Conservation (phyloP, 2,329 filamentous ascomycete species). For the Xylariales sp. region DNA sequence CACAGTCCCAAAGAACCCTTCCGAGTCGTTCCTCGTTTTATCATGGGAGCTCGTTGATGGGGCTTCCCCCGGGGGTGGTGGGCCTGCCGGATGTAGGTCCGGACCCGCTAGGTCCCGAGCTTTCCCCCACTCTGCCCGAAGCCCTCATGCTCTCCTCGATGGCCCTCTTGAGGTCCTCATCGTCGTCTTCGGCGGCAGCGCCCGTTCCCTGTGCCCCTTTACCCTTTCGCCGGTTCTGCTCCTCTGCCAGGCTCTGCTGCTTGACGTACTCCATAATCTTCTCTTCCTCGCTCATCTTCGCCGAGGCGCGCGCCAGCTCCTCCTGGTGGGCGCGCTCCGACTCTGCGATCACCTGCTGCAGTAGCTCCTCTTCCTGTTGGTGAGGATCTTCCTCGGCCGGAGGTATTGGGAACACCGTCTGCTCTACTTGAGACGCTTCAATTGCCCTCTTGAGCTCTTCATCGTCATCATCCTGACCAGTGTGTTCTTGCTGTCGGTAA, state of each 20-base stretch:
- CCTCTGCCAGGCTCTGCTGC: slow-evolving; percentile 71
- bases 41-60: no score
- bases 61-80: no score
- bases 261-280: slow-evolving; percentile 73
- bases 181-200: slow-evolving; percentile 12
- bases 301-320: slow-evolving; percentile 35
- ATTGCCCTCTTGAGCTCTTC: slow-evolving; percentile 34
- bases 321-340: slow-evolving; percentile 40
- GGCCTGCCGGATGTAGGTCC: no score
- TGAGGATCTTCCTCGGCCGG: slow-evolving; percentile 31
- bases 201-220: slow-evolving; percentile 29
- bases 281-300: slow-evolving; percentile 59
- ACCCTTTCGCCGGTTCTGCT: slow-evolving; percentile 41
- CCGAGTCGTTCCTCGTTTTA: no score
- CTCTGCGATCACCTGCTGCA: slow-evolving; percentile 43
- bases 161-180: slow-evolving; percentile 20
- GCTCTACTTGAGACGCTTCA: slow-evolving; percentile 30
- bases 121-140: slow-evolving; percentile 11
- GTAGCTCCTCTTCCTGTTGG: slow-evolving; percentile 36
- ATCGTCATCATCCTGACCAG: slow-evolving; percentile 13
- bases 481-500: slow-evolving; percentile 5
- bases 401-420: no score
- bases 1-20: background rate
- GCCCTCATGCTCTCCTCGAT: slow-evolving; percentile 20
- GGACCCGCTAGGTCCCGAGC: slow-evolving; percentile 4